Conservation (phyloP, 768 basidiomycete species). For the Cantharellus cinnabarinus region DNA sequence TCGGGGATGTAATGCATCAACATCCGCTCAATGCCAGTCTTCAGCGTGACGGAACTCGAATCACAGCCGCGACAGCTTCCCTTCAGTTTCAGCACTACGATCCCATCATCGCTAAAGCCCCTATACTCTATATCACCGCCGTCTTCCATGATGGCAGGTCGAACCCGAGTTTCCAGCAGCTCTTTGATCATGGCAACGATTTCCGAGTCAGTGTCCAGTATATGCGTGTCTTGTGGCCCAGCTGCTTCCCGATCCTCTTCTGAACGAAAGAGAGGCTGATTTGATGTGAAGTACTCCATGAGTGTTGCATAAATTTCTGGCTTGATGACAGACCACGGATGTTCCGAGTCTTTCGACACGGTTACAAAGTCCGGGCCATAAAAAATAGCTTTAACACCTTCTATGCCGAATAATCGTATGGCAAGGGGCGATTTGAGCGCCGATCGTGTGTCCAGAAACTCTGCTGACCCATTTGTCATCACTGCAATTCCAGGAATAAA, state of each 20-base stretch:
- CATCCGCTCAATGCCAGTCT: constrained; percentile 96
- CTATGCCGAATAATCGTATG: constrained; percentile 80
- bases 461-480: constrained; percentile 75
- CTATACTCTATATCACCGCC: constrained; percentile 96
- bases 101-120: constrained; percentile 55
- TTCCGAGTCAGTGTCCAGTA: constrained; percentile 87
- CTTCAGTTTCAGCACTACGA: constrained; percentile 69
- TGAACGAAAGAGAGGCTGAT: constrained; percentile 64
- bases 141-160: constrained; percentile 97
- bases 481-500: constrained; percentile 88
- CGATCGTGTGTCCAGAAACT: constrained; percentile 78
- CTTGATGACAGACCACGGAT: constrained; percentile 76
- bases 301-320: constrained; percentile 90
- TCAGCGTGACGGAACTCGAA: constrained; percentile 85
- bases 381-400: constrained; percentile 75
- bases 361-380: constrained; percentile 98
- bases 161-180: constrained; percentile 77
- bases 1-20: constrained; percentile 98
- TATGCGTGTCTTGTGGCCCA: constrained; percentile 82
- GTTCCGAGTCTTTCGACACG: constrained; percentile 74
- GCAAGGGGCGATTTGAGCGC: constrained; percentile 89
- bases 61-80: constrained; percentile 93
- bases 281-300: constrained; percentile 97
- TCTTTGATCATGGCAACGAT: constrained; percentile 99
- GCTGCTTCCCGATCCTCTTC: constrained; percentile 61